phyloP scores from a whole-genome alignment of 164 flowering plant species.

The Stephania cephalantha region DNA sequence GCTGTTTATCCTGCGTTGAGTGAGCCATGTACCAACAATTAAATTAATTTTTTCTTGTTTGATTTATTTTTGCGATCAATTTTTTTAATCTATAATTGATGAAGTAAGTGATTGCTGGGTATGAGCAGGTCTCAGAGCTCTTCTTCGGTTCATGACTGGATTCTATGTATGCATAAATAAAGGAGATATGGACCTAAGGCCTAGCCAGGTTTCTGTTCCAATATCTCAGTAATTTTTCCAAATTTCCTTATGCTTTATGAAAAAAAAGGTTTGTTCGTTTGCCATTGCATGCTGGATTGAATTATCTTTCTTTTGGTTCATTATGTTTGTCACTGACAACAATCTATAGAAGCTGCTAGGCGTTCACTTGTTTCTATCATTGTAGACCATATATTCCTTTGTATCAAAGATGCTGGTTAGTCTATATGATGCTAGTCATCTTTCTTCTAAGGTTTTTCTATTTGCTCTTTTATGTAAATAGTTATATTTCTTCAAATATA shows the following conservation, averaged over 20 bases:
- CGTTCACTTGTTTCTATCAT: constrained; percentile 71
- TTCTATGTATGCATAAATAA: constrained; percentile 85
- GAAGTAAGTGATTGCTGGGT: constrained; percentile 9
- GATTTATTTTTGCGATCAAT: no score
- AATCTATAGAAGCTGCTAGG: constrained; percentile 84
- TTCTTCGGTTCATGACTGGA: constrained; percentile 93
- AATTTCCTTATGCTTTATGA: no score
- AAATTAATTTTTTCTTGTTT: no score
- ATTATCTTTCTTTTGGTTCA: constrained; percentile 6
- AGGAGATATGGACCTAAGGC: constrained; percentile 76
- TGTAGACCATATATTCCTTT: constrained; percentile 91
- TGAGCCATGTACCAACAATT: constrained; percentile 71
- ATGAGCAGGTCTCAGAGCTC: constrained; percentile 84
- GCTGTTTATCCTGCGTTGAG: constrained; percentile 93
- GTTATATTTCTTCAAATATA: no score
- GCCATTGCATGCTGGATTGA: no score
- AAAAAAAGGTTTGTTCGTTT: neutral
- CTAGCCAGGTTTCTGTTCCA: constrained; percentile 50
- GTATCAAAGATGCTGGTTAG: constrained; percentile 91
- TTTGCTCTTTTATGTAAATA: neutral
- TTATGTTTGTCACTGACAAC: constrained; percentile 33
- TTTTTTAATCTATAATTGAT: neutral
- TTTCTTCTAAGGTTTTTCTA: neutral
- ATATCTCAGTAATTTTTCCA: neutral
- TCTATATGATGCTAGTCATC: constrained; percentile 3